Evolutionary conservation across 768 basidiomycete species (phyloP), one percentile per base, ranked within the genome.

Genomic region (Podaxis sp.): DNA sequence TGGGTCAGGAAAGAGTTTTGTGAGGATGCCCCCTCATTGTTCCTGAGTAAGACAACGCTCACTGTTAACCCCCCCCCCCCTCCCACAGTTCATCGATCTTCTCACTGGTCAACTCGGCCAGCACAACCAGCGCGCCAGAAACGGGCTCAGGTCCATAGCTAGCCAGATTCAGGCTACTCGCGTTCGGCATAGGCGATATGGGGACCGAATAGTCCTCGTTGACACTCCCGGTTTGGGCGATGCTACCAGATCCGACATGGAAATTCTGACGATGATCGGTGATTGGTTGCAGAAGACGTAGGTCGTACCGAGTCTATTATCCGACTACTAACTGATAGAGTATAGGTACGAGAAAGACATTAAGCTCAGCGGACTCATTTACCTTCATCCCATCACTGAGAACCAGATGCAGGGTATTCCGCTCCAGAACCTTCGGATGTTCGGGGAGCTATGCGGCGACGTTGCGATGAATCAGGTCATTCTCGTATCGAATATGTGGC

Each of bases 181-280:
- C 9, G 60, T 74, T 1, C 71, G 70, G 39, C 61, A 64, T 24
- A 73, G 52, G 26, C 33, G 3, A 0, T 63, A 63, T 51, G 54
- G 38, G 0, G 54, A 63, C n/a, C 30, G 58, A 2, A 70, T 82
- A 48, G 74, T 72, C 1, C 65, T 82, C 5, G 72, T 82, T n/a
- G 81, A 82, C 33, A 75, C 72, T 4, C 74, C 73, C 7, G 72
- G 73, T 2, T 73, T 75, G 63, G 72, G 73, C 38, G 80, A 82
- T 63, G 78, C 76, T 2, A 51, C 59, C 2, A 64, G 66, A 36
- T 72, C 64, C 2, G 67, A 68, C 38, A 54, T 65, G 52, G 63
- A 61, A 24, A 52, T 66, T 8, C 52, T 68, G 42, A 26, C n/a
- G 38, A 36, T 54, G 19, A 65, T 68, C 28, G 49, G 63, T 36